Base-by-base conservation (phyloP, 1,284 basidiomycete species). In the Athelia sp. region DNA sequence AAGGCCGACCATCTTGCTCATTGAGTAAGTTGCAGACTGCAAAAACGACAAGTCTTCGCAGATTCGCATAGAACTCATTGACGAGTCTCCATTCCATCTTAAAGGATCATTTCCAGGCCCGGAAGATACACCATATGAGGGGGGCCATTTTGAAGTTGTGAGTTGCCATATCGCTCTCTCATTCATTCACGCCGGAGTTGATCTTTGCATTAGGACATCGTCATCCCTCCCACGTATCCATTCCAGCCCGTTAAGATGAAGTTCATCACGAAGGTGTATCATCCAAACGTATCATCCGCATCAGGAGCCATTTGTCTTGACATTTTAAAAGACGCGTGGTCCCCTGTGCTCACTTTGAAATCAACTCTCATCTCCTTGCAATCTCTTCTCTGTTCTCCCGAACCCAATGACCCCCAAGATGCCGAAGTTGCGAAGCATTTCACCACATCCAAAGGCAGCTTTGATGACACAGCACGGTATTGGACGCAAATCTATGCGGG, bases 191-290 rank as follows among this genome's bases (percentile, higher is more conserved):
- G 18, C 38, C 15, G 40, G 21, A 36, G 43, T 24, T 49, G 43
- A 45, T 31, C 44, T 45, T 32, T 23, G 48, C 43, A 35, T 50
- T 56, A 94, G 93, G 94, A 98, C 66, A 98, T 98, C 59, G 76
- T 87, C n/a, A 93, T 98, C 56, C 94, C 95, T 1, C 91, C 95
- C 47, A 81, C 87, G 45, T 98, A 98, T 65, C 96, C 96, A 3
- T 98, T 98, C 67, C 90, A 95, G 67, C 94, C 96, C 1, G 89
- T 97, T 54, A 98, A 98, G 76, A 98, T 99, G 94, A 94, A 94
- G 67, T 97, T 97, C 67, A 84, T 92, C 59, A 96, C 91, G 52
- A 93, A 95, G 68, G 91, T 98, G 42, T 99, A 98, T 66, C 96
- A 98, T 70, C 96, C 97, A 1, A 99, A 98, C 65, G 79, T 99